These are phyloP conservation scores for Lumnitzera littorea DNA, from an alignment of 345 rosid genomes.

Conservation along the genomic window DNA sequence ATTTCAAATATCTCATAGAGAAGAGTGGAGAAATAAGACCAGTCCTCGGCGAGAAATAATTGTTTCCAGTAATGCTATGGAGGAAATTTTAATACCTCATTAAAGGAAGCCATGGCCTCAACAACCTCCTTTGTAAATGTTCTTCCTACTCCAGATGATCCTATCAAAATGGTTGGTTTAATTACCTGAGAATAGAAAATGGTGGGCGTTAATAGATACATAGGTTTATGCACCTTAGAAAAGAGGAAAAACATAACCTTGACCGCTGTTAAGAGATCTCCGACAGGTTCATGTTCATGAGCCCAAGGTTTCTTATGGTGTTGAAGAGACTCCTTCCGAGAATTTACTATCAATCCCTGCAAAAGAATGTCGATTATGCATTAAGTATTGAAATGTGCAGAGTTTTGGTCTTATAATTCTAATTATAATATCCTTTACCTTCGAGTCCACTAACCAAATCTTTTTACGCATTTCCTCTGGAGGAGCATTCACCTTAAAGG, in stretches of 20 bases:
- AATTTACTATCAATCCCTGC: slow-evolving; percentile 80
- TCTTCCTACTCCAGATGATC: slow-evolving; percentile 84
- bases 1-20: too few relatives aligned
- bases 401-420: background rate
- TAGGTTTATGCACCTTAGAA: background rate
- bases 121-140: slow-evolving; percentile 80
- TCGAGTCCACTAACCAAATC: slow-evolving; percentile 94
- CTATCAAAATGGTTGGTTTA: slow-evolving; percentile 83
- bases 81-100: slow-evolving; percentile 44
- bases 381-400: background rate
- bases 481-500: slow-evolving; percentile 44
- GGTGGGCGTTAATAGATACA: background rate
- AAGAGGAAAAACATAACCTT: slow-evolving; percentile 33
- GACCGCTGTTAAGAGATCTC: slow-evolving; percentile 58
- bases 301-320: slow-evolving; percentile 96
- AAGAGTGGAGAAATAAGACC: too few relatives aligned
- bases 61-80: background rate
- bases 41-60: too few relatives aligned
- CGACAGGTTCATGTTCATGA: slow-evolving; percentile 75
- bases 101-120: slow-evolving; percentile 74
- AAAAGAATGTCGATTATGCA: slow-evolving; percentile 2
- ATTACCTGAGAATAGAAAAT: slow-evolving; percentile 39
- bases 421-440: slow-evolving; percentile 33
- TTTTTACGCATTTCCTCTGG: slow-evolving; percentile 72
- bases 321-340: slow-evolving; percentile 76